These are phyloP conservation scores for Inga leiocalycina DNA, from an alignment of 306 rosid species.

Conservation along the genomic window DNA sequence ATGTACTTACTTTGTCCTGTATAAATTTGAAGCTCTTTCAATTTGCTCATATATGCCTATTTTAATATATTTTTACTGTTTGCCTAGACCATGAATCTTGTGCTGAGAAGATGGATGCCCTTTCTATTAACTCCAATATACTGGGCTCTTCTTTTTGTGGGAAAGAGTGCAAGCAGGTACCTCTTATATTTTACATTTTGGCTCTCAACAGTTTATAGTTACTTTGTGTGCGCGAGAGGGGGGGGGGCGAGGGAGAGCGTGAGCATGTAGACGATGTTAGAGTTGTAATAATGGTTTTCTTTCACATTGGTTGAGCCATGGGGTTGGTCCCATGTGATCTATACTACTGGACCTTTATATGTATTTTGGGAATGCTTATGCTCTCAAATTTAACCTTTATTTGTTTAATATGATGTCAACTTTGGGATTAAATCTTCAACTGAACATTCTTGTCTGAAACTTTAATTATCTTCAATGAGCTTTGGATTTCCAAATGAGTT, in stretches of 20 bases:
- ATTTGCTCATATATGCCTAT: background rate
- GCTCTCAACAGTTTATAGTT: background rate
- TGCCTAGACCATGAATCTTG: conserved; percentile 69
- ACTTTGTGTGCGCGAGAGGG: background rate
- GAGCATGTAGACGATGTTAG: background rate
- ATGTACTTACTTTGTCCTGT: conserved; percentile 57
- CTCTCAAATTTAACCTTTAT: background rate
- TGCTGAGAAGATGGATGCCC: conserved; percentile 50
- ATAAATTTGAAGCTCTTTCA: conserved; percentile 16
- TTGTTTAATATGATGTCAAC: background rate
- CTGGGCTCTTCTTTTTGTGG: conserved; percentile 64
- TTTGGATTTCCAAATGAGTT: background rate
- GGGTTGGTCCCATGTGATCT: background rate
- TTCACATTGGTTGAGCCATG: background rate
- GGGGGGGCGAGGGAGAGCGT: too few species aligned
- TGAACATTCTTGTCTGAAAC: background rate
- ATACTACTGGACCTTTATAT: background rate
- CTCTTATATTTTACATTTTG: conserved; percentile 5
- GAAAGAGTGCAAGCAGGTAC: conserved; percentile 89
- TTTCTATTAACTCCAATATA: conserved; percentile 40
- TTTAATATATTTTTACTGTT: conserved; percentile 4
- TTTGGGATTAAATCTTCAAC: background rate
- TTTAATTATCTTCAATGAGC: background rate
- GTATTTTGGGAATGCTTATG: background rate
- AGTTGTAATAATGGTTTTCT: background rate